Conservation (phyloP, 129 eudicot species). For the Escallonia rubra region DNA sequence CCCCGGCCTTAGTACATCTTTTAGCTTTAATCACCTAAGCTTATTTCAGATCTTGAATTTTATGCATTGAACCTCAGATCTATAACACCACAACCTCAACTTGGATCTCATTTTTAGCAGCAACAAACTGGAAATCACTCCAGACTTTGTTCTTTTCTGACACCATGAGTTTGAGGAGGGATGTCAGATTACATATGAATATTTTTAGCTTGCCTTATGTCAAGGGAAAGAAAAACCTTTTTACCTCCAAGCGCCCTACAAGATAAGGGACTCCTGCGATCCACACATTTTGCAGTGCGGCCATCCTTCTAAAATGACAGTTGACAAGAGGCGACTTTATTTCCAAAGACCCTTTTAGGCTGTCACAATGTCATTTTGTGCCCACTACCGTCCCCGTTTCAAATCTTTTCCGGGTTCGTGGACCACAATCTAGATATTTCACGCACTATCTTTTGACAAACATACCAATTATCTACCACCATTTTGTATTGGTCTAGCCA, state of each 20-base stretch:
- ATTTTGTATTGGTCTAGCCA: background rate
- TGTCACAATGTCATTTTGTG: slow-evolving; percentile 20
- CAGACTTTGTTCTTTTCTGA: background rate
- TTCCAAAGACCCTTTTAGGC: slow-evolving; percentile 7
- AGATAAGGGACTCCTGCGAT: slow-evolving; percentile 21
- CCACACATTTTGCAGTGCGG: slow-evolving; percentile 25
- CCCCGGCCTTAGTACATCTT: too few relatives aligned
- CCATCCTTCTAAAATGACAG: slow-evolving; percentile 24
- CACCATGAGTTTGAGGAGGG: background rate
- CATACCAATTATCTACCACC: background rate
- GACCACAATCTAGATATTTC: slow-evolving; percentile 2
- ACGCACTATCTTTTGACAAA: background rate
- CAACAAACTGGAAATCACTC: too few relatives aligned
- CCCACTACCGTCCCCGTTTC: slow-evolving; percentile 1
- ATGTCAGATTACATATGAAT: too few relatives aligned
- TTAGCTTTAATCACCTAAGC: too few relatives aligned
- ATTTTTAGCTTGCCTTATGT: too few relatives aligned
- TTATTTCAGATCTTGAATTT: too few relatives aligned
- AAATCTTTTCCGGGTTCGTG: background rate
- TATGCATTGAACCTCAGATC: too few relatives aligned
- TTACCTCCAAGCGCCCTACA: slow-evolving; percentile 9
- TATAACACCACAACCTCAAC: too few relatives aligned
- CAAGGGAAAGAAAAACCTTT: background rate
- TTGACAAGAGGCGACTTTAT: background rate
- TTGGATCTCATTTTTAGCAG: too few relatives aligned